Base-by-base conservation (phyloP, 345 rosid species). In the Citrus unshiu region DNA sequence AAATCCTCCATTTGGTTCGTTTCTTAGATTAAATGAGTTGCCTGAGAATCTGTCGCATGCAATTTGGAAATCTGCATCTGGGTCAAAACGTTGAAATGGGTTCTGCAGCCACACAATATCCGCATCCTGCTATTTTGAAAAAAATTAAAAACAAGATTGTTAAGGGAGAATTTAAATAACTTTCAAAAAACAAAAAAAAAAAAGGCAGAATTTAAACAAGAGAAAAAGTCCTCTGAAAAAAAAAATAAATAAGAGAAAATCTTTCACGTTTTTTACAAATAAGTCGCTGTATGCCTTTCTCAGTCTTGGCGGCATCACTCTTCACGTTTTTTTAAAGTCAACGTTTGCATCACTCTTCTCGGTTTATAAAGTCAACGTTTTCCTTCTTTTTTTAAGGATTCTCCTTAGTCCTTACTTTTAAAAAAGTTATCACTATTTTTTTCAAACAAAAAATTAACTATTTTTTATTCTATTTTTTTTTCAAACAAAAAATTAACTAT, bases 101-200 rank as follows among this genome's bases (percentile, higher is more conserved):
- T 90, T 83, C 66, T 85, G 86, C 27, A 93, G 85, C 97, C 98
- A 94, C 92, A 93, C 74, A 67, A 93, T 84, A 76, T 94, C 98
- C 4, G 93, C 89, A 86, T 94, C 98, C 97, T 93, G 84, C 6
- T 58, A 19, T 75, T 12, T 24, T 57, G 68, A 54, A 14, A 19
- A 67, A 51, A 14, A 32, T 14, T 34, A 69, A 19, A 37, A 46
- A 16, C 3, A 6, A 68, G 14, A 0, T 13, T 46, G 51, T 46
- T 13, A 10, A 46, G 51, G 51, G 18, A 46, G 51, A 46, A 13
- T 46, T 43, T 43, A 43, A 43, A 43, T 12, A 43, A 43, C 51
- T 43, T 43, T 43, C 13, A 9, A 40, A 9, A 39, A 39, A 9
- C 39, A 35, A 35, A 35, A 35, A 35, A 35, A 39, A 39, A 40